phyloP scores from a whole-genome alignment of 345 rosid genomes.

The Chamaenerion angustifolium region DNA sequence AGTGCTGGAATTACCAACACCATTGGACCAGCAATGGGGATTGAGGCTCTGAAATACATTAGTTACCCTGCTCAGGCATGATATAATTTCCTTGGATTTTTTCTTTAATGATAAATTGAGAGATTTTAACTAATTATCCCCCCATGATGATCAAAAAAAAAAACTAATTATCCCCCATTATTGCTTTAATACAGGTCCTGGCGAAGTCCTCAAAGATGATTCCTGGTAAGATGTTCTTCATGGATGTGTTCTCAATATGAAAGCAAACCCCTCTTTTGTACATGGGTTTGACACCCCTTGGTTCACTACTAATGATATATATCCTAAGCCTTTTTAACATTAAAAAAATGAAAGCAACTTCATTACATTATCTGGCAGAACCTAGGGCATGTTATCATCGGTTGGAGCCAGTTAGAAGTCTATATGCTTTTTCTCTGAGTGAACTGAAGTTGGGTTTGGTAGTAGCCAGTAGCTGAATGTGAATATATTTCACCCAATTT shows the following conservation, averaged over 20 bases:
- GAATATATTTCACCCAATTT: not conserved
- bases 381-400: too few relatives aligned
- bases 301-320: too few relatives aligned
- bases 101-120: not conserved
- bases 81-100: slow-evolving; percentile 1
- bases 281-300: too few relatives aligned
- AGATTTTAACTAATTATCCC: not conserved
- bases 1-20: slow-evolving; percentile 96
- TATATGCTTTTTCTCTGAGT: too few relatives aligned
- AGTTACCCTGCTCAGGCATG: slow-evolving; percentile 96
- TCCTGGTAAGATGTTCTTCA: slow-evolving; percentile 41
- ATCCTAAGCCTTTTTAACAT: too few relatives aligned
- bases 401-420: too few relatives aligned
- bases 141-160: too few relatives aligned
- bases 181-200: slow-evolving; percentile 44
- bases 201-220: slow-evolving; percentile 97
- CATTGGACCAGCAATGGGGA: slow-evolving; percentile 96
- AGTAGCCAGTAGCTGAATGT: not conserved
- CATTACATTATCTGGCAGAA: too few relatives aligned
- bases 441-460: too few relatives aligned
- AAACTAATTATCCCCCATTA: slow-evolving; percentile 3
- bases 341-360: too few relatives aligned
- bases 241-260: not conserved
- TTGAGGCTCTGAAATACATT: slow-evolving; percentile 90
- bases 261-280: not conserved